Base-by-base conservation (phyloP, 305 asterid genomes). In the Striga hermonthica region DNA sequence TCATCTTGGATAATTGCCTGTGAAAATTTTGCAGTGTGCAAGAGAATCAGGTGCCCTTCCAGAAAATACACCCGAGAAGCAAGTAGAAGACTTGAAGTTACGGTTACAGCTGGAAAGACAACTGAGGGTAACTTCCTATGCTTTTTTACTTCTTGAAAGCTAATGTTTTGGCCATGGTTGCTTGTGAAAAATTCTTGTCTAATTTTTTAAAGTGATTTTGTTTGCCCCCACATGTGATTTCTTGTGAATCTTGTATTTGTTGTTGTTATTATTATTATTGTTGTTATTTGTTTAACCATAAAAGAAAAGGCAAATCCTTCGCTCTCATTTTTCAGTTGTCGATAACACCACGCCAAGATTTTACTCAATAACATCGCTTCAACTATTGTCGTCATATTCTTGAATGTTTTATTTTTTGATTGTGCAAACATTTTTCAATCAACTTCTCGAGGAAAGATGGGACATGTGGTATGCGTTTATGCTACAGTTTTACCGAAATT, bases 41-140 rank as follows among this genome's bases (percentile, higher is more conserved):
- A 86, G 85, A 76, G 95, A 83, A 83, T 80, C 97, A 35, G 91
- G 89, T 43, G 92, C 89, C 31, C 96, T 90, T 66, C 80, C 78
- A 78, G 95, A 90, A 79, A 78, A 76, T 73, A 85, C 82, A 76
- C 99, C 90, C 79, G 92, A 86, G 81, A 86, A 82, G 80, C 81
- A 77, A 65, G 96, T 93, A 79, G 89, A 86, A 77, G 95, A 93
- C 67, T 86, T 93, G 70, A 79, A 83, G 54, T 74, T 83, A 78
- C 90, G 82, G 74, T 75, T 89, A 75, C 84, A 86, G 78, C 79
- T 75, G 66, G 99, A 93, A 81, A 90, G 86, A 79, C 84, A 83
- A 50, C 71, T 83, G 67, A 86, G 95, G 95, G 98, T 92, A 77
- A 76, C 71, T 77, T 57, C 64, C 64, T 67, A 55, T 60, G 68